Percentiles rank a stretch among this genome's conserved stretches.
Evolutionary conservation across 2,329 filamentous ascomycete genomes (phyloP).

Genomic region (Fusarium nelsonii): DNA sequence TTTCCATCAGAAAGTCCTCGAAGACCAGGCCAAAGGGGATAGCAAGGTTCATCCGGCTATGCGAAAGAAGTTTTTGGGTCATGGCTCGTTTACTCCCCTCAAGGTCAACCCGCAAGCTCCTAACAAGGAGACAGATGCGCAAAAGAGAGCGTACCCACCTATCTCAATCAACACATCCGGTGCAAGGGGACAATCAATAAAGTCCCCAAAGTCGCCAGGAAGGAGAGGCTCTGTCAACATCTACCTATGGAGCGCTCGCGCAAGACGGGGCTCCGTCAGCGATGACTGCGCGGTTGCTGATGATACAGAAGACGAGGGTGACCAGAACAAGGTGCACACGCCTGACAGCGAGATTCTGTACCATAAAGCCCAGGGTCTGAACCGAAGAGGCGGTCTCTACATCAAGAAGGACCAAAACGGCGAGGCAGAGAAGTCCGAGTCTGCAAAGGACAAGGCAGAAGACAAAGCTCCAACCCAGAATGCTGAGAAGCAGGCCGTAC

Average conservation of each 20-base stretch:
- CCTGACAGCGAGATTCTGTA: constrained; percentile 34
- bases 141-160: constrained; percentile 53
- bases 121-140: constrained; percentile 45
- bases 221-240: constrained; percentile 52
- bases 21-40: constrained; percentile 46
- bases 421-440: not conserved
- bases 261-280: constrained; percentile 27
- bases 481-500: not conserved
- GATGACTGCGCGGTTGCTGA: constrained; percentile 44
- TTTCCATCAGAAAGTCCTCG: constrained; percentile 48
- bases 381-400: constrained; percentile 40
- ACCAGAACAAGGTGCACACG: constrained; percentile 9
- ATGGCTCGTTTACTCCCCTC: constrained; percentile 48
- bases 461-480: not conserved
- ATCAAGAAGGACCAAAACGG: constrained; percentile 31
- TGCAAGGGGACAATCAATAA: constrained; percentile 45
- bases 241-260: constrained; percentile 47
- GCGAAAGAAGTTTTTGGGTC: constrained; percentile 46
- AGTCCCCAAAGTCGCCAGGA: constrained; percentile 47
- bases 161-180: constrained; percentile 52
- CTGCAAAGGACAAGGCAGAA: not conserved
- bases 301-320: constrained; percentile 40
- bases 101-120: constrained; percentile 42
- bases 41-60: constrained; percentile 53
- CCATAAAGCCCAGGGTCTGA: constrained; percentile 40